These are phyloP conservation scores for Thyridium curvatum DNA, from an alignment of 2,329 filamentous ascomycete species.

Conservation along the genomic window DNA sequence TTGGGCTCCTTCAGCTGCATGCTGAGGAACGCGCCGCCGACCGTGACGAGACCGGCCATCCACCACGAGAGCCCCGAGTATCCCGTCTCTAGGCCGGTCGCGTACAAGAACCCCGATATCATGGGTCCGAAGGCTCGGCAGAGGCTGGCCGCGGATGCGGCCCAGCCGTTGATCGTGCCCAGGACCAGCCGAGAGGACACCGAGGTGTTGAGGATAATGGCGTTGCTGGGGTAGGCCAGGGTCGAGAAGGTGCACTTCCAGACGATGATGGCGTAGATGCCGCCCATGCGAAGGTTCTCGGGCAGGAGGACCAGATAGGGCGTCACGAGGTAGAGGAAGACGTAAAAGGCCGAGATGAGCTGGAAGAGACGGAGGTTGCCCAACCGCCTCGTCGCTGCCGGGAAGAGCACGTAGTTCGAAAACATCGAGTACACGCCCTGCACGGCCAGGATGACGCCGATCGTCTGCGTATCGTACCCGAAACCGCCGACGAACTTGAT, in stretches of 20 bases:
- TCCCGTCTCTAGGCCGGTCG: conserved; percentile 69
- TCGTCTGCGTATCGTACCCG: conserved; percentile 72
- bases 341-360: conserved; percentile 75
- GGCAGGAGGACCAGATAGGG: conserved; percentile 88
- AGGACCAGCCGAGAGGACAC: conserved; percentile 78
- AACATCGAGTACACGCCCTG: conserved; percentile 89
- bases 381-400: conserved; percentile 65
- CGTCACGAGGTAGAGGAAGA: conserved; percentile 77
- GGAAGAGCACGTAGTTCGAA: conserved; percentile 79
- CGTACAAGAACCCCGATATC: conserved; percentile 78
- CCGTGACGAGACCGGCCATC: conserved; percentile 72
- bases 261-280: conserved; percentile 71
- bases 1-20: conserved; percentile 66
- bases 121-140: conserved; percentile 85
- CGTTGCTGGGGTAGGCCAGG: conserved; percentile 84
- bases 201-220: conserved; percentile 83
- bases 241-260: conserved; percentile 93
- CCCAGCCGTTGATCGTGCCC: conserved; percentile 87
- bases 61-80: conserved; percentile 93
- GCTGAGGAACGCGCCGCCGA: conserved; percentile 68
- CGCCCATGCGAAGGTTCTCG: conserved; percentile 60
- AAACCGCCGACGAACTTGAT: conserved; percentile 90
- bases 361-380: conserved; percentile 80
- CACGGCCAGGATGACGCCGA: conserved; percentile 81
- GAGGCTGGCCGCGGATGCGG: conserved; percentile 83